Conservation (phyloP, 108 stramenopile genomes). For the Mediolabrus comicus region DNA sequence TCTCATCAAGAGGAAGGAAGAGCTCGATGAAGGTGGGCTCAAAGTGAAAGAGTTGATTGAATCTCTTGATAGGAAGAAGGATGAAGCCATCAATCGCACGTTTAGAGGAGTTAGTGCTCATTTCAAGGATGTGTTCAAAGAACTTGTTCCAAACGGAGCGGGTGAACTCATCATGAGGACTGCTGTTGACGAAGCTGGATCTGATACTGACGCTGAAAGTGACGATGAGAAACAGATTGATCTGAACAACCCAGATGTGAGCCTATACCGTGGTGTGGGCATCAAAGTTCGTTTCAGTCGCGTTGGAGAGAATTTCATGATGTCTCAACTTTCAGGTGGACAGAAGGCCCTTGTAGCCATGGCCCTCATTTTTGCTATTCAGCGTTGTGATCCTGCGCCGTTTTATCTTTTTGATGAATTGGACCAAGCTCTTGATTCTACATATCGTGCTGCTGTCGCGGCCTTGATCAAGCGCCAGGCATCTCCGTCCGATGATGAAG, state of each 20-base stretch:
- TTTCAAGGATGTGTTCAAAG: conserved; percentile 96
- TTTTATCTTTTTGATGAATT: conserved; percentile 99
- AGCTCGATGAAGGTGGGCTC: conserved; percentile 86
- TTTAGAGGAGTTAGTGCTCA: conserved; percentile 96
- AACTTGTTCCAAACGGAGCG: conserved; percentile 94
- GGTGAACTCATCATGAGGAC: conserved; percentile 95
- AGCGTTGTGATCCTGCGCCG: conserved; percentile 98
- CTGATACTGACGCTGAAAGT: conserved; percentile 46
- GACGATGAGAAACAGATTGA: conserved; percentile 51
- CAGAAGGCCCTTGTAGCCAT: conserved; percentile 99
- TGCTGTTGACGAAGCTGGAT: conserved; percentile 62
- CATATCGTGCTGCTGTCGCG: conserved; percentile 95
- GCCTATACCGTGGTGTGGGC: conserved; percentile 86
- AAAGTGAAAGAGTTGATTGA: conserved; percentile 94
- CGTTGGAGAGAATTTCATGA: conserved; percentile 87
- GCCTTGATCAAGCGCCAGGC: conserved; percentile 94
- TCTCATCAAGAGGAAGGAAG: conserved; percentile 88
- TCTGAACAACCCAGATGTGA: conserved; percentile 72
- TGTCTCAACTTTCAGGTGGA: conserved; percentile 98
- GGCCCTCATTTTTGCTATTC: conserved; percentile 98
- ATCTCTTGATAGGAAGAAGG: conserved; percentile 95
- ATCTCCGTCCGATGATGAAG: conserved; percentile 79
- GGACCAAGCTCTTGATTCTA: conserved; percentile 96
- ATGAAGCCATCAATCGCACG: conserved; percentile 98
- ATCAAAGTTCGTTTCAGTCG: conserved; percentile 92